Conservation (phyloP, 2,329 filamentous ascomycete genomes). For the Aspergillus proliferans region DNA sequence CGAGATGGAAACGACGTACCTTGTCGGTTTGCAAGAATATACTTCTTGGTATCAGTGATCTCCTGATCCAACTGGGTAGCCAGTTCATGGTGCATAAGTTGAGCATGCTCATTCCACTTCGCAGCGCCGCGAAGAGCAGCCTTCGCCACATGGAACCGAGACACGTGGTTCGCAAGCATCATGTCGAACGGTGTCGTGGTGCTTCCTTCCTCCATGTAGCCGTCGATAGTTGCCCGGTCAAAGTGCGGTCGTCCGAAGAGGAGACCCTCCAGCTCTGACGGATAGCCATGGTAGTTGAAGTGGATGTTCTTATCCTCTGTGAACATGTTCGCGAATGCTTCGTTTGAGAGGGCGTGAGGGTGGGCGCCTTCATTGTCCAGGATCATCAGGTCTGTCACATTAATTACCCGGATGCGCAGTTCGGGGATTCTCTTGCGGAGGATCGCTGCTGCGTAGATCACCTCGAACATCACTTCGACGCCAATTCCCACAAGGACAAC, state of each 20-base stretch:
- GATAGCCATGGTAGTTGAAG: slow-evolving; percentile 65
- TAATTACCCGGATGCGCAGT: slow-evolving; percentile 56
- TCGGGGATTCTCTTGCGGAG: slow-evolving; percentile 46
- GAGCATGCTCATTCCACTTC: slow-evolving; percentile 44
- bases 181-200: slow-evolving; percentile 66
- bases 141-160: slow-evolving; percentile 54
- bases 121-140: slow-evolving; percentile 48
- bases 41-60: slow-evolving; percentile 46
- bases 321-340: slow-evolving; percentile 53
- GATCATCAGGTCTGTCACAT: slow-evolving; percentile 62
- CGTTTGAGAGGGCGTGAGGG: slow-evolving; percentile 51
- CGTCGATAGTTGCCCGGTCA: slow-evolving; percentile 50
- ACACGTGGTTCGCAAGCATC: slow-evolving; percentile 59
- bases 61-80: slow-evolving; percentile 44
- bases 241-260: slow-evolving; percentile 52
- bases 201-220: slow-evolving; percentile 59
- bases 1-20: slow-evolving; percentile 34
- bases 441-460: slow-evolving; percentile 55
- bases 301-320: slow-evolving; percentile 51
- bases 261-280: slow-evolving; percentile 54
- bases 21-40: slow-evolving; percentile 48
- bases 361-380: slow-evolving; percentile 51
- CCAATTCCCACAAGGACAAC: slow-evolving; percentile 61
- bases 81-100: slow-evolving; percentile 40
- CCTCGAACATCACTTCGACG: slow-evolving; percentile 60